phyloP scores from a whole-genome alignment of 176 grass and related monocot species.

The Phoenix dactylifera region DNA sequence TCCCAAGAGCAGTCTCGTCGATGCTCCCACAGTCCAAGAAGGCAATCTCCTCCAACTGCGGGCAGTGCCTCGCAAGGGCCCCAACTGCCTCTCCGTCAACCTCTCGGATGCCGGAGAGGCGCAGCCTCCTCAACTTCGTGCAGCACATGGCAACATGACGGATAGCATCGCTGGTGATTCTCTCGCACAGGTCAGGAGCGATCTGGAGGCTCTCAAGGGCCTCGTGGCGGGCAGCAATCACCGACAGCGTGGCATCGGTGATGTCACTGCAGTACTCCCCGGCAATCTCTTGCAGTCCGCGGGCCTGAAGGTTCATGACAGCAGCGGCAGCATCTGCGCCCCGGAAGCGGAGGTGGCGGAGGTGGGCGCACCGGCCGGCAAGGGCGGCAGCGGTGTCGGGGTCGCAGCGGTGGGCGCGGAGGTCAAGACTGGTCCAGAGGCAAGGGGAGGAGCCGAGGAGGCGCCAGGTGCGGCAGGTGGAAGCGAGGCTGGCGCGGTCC shows the following conservation, averaged over 20 bases:
- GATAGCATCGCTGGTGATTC: constrained; percentile 67
- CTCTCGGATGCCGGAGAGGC: constrained; percentile 74
- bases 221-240: constrained; percentile 85
- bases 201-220: constrained; percentile 83
- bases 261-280: constrained; percentile 69
- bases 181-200: constrained; percentile 55
- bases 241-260: constrained; percentile 67
- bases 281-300: constrained; percentile 55
- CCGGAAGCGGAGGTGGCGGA: constrained; percentile 51
- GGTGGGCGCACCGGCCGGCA: constrained; percentile 46
- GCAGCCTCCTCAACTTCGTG: constrained; percentile 47
- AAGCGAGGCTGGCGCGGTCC: constrained; percentile 61
- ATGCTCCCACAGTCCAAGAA: constrained; percentile 74
- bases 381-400: constrained; percentile 39
- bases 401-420: constrained; percentile 63
- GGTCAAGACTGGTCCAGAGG: constrained; percentile 77
- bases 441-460: constrained; percentile 66
- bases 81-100: constrained; percentile 50
- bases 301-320: constrained; percentile 42
- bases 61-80: constrained; percentile 63
- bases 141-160: constrained; percentile 91
- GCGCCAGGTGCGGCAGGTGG: constrained; percentile 60
- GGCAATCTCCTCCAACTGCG: constrained; percentile 56
- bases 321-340: constrained; percentile 51
- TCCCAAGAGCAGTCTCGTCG: constrained; percentile 56